These are phyloP conservation scores for Schizopora paradoxa DNA, from an alignment of 1,284 basidiomycete species.

Conservation along the genomic window DNA sequence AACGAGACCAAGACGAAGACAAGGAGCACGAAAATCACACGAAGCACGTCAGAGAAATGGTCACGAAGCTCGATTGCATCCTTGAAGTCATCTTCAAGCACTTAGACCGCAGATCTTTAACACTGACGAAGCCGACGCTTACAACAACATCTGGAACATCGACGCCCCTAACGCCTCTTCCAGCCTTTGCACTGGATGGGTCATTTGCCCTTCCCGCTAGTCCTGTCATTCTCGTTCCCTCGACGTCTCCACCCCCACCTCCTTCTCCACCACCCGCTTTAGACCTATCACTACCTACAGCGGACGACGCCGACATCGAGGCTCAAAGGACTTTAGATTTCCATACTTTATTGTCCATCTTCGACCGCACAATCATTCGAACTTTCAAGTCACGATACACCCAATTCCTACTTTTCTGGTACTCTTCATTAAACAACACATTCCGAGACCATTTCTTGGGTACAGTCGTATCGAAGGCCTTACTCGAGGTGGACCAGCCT, in stretches of 20 bases:
- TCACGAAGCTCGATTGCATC: slow-evolving; percentile 59
- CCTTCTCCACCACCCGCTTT: slow-evolving; percentile 24
- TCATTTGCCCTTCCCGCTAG: slow-evolving; percentile 9
- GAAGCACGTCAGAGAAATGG: slow-evolving; percentile 29
- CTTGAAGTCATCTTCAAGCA: slow-evolving; percentile 18
- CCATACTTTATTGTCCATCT: slow-evolving; percentile 85
- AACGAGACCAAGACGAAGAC: slow-evolving; percentile 28
- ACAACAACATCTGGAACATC: not conserved
- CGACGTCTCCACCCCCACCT: slow-evolving; percentile 29
- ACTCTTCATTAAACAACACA: slow-evolving; percentile 81
- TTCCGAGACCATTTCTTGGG: slow-evolving; percentile 94
- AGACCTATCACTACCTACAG: slow-evolving; percentile 11
- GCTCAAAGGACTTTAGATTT: too few species aligned
- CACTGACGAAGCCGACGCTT: not conserved
- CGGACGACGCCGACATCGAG: slow-evolving; percentile 36
- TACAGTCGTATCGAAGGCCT: slow-evolving; percentile 82
- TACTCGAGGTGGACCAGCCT: slow-evolving; percentile 60
- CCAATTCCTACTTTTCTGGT: slow-evolving; percentile 97
- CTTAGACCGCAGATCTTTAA: slow-evolving; percentile 7
- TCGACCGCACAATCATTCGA: slow-evolving; percentile 87
- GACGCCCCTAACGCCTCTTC: not conserved
- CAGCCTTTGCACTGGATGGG: slow-evolving; percentile 6
- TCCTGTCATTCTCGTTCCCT: slow-evolving; percentile 18
- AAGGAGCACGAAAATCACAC: slow-evolving; percentile 10
- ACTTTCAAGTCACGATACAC: slow-evolving; percentile 98